Evolutionary conservation across 768 basidiomycete species (phyloP).

Genomic region (Strobilomyces confusus): DNA sequence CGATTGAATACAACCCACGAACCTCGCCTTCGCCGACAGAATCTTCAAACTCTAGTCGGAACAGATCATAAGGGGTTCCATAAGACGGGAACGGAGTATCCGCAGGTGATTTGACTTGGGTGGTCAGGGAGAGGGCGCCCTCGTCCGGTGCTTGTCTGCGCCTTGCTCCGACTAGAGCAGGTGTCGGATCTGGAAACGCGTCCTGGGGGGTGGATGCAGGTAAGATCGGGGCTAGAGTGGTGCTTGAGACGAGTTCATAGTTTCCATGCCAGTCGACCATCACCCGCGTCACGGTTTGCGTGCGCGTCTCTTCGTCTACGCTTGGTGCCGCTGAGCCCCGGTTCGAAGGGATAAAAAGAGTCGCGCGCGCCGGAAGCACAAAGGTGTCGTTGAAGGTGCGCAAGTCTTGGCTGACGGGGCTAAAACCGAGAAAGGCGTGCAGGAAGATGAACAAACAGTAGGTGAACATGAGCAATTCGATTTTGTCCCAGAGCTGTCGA

Average conservation of each 20-base stretch:
- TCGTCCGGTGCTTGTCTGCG: neutral
- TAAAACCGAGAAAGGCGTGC: conserved; percentile 25
- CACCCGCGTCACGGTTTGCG: conserved; percentile 1
- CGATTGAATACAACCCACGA: conserved; percentile 9
- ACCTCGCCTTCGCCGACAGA: neutral
- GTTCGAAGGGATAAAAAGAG: neutral
- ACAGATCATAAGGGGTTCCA: conserved; percentile 20
- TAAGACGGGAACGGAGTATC: conserved; percentile 1
- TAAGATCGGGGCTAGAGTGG: neutral
- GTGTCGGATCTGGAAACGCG: conserved; percentile 23
- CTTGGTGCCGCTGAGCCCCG: neutral
- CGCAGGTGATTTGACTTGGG: neutral
- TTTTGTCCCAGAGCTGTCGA: conserved; percentile 18
- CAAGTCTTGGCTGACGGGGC: neutral
- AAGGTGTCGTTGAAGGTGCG: neutral
- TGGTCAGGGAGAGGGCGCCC: neutral
- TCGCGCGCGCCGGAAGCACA: neutral
- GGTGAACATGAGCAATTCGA: conserved; percentile 22
- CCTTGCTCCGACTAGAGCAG: neutral
- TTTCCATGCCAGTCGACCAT: conserved; percentile 19
- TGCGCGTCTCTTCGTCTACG: neutral
- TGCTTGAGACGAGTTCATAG: conserved; percentile 15
- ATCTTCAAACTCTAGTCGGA: conserved; percentile 14
- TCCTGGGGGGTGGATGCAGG: conserved; percentile 17
- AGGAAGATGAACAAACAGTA: conserved; percentile 25